Conservation (phyloP, 805 yeast genomes). For the Suhomyces sp. region DNA sequence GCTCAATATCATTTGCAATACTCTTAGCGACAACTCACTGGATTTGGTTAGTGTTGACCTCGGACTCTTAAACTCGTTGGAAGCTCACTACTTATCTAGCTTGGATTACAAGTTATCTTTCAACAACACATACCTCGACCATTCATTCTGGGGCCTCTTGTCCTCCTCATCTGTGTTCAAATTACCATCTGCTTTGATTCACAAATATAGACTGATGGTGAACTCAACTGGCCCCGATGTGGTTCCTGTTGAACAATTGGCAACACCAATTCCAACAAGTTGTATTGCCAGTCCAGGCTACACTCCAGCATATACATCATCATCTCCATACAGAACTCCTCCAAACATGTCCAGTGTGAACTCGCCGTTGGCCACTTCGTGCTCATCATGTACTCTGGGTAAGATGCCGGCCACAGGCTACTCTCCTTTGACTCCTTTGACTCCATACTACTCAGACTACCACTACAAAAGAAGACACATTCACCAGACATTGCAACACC, state of each 20-base stretch:
- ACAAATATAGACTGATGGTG: conserved; percentile 12
- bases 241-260: conserved; percentile 2
- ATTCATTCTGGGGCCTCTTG: conserved; percentile 24
- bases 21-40: conserved; percentile 6
- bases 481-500: conserved; percentile 4
- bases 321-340: conserved; percentile 6
- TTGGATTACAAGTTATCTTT: conserved; percentile 29
- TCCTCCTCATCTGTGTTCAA: conserved; percentile 6
- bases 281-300: conserved; percentile 10
- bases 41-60: conserved; percentile 17
- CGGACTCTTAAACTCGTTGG: conserved; percentile 26
- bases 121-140: conserved; percentile 18
- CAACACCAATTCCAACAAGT: conserved; percentile 1
- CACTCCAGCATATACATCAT: conserved; percentile 3
- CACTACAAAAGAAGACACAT: conserved; percentile 11
- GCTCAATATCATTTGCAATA: conserved; percentile 22
- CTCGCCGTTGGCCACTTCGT: conserved; percentile 7
- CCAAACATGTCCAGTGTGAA: conserved; percentile 3
- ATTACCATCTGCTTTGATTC: conserved; percentile 10
- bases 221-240: conserved; percentile 2
- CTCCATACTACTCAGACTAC: conserved; percentile 16
- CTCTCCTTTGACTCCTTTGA: conserved; percentile 25
- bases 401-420: conserved; percentile 6
- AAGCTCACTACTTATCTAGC: conserved; percentile 25
- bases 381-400: conserved; percentile 3